Evolutionary conservation across 106 monocot genomes (phyloP).

Genomic region (Vanilla planifolia): DNA sequence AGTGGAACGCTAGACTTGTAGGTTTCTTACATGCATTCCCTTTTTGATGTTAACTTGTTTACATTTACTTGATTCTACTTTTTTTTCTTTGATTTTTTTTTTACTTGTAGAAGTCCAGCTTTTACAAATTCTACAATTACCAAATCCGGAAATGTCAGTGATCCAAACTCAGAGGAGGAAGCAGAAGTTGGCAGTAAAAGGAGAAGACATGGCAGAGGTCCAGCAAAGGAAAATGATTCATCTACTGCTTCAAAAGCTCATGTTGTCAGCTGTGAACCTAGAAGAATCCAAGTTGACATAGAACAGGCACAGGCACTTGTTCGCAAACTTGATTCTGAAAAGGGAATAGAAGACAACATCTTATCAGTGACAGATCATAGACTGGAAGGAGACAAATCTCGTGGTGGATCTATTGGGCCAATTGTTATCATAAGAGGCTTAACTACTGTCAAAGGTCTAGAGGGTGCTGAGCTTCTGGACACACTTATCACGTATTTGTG

Average conservation of each 20-base stretch:
- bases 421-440: constrained; percentile 84
- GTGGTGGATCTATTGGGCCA: constrained; percentile 81
- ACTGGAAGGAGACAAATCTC: constrained; percentile 68
- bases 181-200: constrained; percentile 57
- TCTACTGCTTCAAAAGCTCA: constrained; percentile 73
- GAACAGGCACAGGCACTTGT: constrained; percentile 63
- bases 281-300: constrained; percentile 73
- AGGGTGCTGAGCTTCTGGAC: constrained; percentile 90
- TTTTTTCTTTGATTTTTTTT: background rate
- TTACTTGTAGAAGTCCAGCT: constrained; percentile 78
- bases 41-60: background rate
- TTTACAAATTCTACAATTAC: constrained; percentile 29
- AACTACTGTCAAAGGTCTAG: constrained; percentile 77
- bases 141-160: constrained; percentile 58
- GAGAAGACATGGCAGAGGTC: constrained; percentile 61
- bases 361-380: constrained; percentile 46
- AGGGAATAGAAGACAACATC: constrained; percentile 83
- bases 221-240: constrained; percentile 54
- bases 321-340: constrained; percentile 81
- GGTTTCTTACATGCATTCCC: constrained; percentile 10
- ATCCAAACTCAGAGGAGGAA: constrained; percentile 88
- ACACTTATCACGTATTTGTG: constrained; percentile 90
- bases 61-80: no score
- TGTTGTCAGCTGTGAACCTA: constrained; percentile 51
- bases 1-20: constrained; percentile 84